These are phyloP conservation scores for Neofusicoccum umdonicola DNA, from an alignment of 2,329 filamentous ascomycete species.

Conservation along the genomic window DNA sequence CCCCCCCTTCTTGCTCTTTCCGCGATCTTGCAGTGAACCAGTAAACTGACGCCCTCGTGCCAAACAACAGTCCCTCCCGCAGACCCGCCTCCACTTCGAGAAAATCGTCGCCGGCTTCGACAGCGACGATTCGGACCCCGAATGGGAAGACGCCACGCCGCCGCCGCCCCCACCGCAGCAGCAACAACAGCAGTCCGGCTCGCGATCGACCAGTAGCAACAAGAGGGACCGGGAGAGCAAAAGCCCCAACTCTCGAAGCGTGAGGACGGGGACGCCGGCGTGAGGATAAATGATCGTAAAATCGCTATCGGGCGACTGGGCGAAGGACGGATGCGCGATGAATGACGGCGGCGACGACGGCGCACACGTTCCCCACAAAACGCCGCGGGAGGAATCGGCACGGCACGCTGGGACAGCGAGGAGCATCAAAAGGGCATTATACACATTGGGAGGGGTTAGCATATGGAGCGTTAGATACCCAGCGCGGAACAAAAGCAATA, in stretches of 20 bases:
- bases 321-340: too few species aligned
- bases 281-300: neutral
- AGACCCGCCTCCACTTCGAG: conserved; percentile 32
- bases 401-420: too few species aligned
- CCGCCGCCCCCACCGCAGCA: neutral
- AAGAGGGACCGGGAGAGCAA: conserved; percentile 7
- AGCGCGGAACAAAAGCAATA: neutral
- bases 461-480: neutral
- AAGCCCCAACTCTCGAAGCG: neutral
- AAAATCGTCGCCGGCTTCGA: conserved; percentile 31
- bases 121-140: conserved; percentile 13
- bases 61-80: conserved; percentile 27
- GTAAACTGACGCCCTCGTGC: neutral
- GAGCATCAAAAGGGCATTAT: neutral
- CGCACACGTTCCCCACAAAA: too few species aligned
- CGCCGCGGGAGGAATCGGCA: too few species aligned
- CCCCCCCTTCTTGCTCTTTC: too few species aligned
- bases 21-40: neutral
- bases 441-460: too few species aligned
- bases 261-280: conserved; percentile 1
- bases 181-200: neutral
- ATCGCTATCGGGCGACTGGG: too few species aligned
- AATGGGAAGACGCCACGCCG: conserved; percentile 16
- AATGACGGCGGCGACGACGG: too few species aligned
- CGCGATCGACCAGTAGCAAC: neutral